Base-by-base conservation (phyloP, 1,284 basidiomycete genomes). In the Caloboletus firmus region DNA sequence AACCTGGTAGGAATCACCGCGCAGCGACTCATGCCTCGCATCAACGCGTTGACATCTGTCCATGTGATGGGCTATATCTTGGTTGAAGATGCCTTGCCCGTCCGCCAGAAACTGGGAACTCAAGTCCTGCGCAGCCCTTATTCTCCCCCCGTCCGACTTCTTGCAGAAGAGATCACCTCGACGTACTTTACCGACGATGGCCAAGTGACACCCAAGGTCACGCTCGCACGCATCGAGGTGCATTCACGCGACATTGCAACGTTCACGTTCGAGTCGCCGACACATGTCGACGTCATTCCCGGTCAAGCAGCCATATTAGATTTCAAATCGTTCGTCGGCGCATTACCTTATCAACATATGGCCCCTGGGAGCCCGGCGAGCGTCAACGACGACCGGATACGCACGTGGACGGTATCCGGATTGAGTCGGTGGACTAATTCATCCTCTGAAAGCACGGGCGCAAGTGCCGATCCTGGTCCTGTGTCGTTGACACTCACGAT, bases 361-460 rank as follows among this genome's bases (percentile, higher is more conserved):
- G 74, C 77, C 2, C 69, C 73, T 2, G 59, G 63, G 11, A 72
- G 77, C 26, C 80, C 81, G 0, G 71, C 66, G 5, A 72, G 73
- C 17, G 68, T 84, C 22, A 85, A 86, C 64, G 84, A 87, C 60
- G 84, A 87, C 60, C 74, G 81, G 28, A 75, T 87, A 44, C 79
- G 84, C 18, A 87, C 83, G 1, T 87, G 85, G 84, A 86, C 82
- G 0, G 72, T 85, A 13, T 83, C 84, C 2, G 34, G 53, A 9
- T 59, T 57, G 24, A 67, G 43, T 44, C 34, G 20, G 6, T 68
- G 68, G 64, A 20, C 46, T 39, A 43, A 41, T 13, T 47, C 13
- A 3, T 46, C 52, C 13, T 22, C 37, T 9, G 22, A 32, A 24
- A 6, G 18, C 20, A n/a, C 34, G 2, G 40, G 30, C 9, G 5